A percentile compares a stretch with the other conserved stretches of the same genome.
Conservation (phyloP, 306 rosid species). For the Astragalus glycyphyllos region DNA sequence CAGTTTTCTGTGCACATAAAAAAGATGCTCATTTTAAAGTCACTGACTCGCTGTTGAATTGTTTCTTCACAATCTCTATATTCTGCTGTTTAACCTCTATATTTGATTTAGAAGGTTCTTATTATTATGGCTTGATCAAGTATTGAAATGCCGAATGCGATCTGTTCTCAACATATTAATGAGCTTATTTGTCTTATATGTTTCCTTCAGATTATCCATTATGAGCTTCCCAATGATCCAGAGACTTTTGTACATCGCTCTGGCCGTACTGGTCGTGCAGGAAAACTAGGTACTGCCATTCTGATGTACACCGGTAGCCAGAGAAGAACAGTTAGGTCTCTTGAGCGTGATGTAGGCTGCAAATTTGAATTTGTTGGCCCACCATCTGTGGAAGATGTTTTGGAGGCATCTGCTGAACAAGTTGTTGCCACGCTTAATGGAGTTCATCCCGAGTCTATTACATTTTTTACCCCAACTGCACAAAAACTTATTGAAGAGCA, state of each 20-base stretch:
- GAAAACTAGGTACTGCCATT: conserved; percentile 86
- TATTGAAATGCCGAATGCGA: conserved; percentile 26
- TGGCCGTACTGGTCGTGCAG: conserved; percentile 99
- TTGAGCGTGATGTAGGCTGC: conserved; percentile 98
- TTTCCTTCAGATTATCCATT: conserved; percentile 82
- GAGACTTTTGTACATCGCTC: conserved; percentile 99
- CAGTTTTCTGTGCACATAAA: conserved; percentile 10
- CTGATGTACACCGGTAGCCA: conserved; percentile 89
- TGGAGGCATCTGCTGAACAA: conserved; percentile 88
- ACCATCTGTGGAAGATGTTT: conserved; percentile 73
- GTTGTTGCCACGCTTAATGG: conserved; percentile 82
- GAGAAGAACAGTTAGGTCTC: conserved; percentile 94
- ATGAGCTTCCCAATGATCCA: conserved; percentile 99
- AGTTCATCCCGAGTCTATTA: conserved; percentile 87
- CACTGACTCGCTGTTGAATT: conserved; percentile 18
- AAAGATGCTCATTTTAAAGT: neutral
- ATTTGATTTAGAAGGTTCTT: conserved; percentile 32
- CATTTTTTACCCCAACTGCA: conserved; percentile 89
- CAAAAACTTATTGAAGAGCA: conserved; percentile 80
- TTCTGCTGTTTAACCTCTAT: conserved; percentile 25
- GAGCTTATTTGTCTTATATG: conserved; percentile 11
- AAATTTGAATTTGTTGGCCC: conserved; percentile 82
- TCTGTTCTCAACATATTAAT: conserved; percentile 38
- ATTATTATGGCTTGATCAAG: conserved; percentile 24
- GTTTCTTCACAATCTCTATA: conserved; percentile 7